Evolutionary conservation across 257 asterid genomes (phyloP).

Genomic region (Nicotiana paniculata): DNA sequence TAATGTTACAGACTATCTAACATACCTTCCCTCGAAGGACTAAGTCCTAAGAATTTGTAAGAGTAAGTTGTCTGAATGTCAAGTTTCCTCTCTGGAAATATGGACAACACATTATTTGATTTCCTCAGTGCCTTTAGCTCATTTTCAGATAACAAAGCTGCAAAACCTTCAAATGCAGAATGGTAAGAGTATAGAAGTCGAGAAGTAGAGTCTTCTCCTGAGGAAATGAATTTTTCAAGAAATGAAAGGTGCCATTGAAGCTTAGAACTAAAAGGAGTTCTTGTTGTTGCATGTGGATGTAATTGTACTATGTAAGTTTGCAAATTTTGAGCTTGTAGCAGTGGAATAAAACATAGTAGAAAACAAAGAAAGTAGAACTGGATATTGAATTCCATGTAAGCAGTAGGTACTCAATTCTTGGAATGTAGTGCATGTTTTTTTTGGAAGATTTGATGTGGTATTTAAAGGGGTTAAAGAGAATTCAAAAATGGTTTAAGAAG

Average conservation of each 20-base stretch:
- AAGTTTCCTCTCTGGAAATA: conserved; percentile 55
- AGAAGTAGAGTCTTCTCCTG: conserved; percentile 32
- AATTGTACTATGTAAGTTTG: conserved; percentile 82
- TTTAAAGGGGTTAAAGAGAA: conserved; percentile 48
- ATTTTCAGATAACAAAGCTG: conserved; percentile 48
- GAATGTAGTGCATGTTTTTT: conserved; percentile 24
- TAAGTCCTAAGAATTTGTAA: conserved; percentile 69
- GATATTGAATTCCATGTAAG: conserved; percentile 36
- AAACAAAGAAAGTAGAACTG: conserved; percentile 20
- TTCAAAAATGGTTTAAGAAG: conserved; percentile 20
- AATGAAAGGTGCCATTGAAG: conserved; percentile 81
- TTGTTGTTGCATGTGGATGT: conserved; percentile 47
- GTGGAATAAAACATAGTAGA: conserved; percentile 18
- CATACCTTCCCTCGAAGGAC: conserved; percentile 35
- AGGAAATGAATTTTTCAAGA: conserved; percentile 41
- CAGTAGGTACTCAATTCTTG: background rate
- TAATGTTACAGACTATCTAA: background rate
- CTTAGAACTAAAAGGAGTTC: conserved; percentile 36
- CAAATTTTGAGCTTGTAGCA: conserved; percentile 32
- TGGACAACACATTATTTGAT: conserved; percentile 49
- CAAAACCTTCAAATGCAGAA: conserved; percentile 81
- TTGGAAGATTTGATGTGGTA: conserved; percentile 27
- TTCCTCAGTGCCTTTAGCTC: conserved; percentile 40
- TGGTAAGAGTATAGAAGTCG: conserved; percentile 76
- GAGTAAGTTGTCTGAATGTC: conserved; percentile 79